phyloP scores from a whole-genome alignment of 306 rosid genomes.

The Citrullus mucosospermus region DNA sequence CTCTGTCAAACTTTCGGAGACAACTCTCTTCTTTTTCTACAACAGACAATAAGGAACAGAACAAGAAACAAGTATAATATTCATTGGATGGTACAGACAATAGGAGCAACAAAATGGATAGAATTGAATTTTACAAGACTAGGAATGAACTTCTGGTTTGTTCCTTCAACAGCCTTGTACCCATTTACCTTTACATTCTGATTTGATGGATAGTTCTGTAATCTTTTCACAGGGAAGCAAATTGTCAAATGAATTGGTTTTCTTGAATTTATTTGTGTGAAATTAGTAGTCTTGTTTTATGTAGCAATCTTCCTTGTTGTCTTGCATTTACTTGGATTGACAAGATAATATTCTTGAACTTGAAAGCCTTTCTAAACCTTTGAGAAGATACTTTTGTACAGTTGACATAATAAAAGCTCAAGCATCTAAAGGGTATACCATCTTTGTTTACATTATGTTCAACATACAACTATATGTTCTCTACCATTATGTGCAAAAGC shows the following conservation, averaged over 20 bases:
- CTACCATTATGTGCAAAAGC: too few species aligned
- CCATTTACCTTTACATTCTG: not conserved
- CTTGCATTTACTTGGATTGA: not conserved
- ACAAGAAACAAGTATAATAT: not conserved
- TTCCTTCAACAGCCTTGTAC: not conserved
- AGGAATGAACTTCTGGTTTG: constrained; percentile 8
- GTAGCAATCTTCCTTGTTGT: not conserved
- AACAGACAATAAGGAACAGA: not conserved
- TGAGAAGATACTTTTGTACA: too few species aligned
- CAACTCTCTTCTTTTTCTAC: not conserved
- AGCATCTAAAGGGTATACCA: too few species aligned
- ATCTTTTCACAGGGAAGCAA: not conserved
- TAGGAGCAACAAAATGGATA: not conserved
- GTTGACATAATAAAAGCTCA: too few species aligned
- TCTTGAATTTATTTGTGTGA: not conserved
- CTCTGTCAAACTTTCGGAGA: not conserved
- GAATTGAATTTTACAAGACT: not conserved
- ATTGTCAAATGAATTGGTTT: not conserved
- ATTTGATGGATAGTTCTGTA: not conserved
- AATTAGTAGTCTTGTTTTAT: not conserved
- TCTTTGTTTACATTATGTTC: too few species aligned
- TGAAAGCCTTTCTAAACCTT: too few species aligned
- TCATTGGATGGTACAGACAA: constrained; percentile 3
- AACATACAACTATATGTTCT: not conserved
- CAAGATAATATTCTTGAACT: too few species aligned